Percentiles rank a stretch among this genome's conserved stretches.
Conservation (phyloP, 2,329 filamentous ascomycete genomes). For the Plenodomus biglobosus region DNA sequence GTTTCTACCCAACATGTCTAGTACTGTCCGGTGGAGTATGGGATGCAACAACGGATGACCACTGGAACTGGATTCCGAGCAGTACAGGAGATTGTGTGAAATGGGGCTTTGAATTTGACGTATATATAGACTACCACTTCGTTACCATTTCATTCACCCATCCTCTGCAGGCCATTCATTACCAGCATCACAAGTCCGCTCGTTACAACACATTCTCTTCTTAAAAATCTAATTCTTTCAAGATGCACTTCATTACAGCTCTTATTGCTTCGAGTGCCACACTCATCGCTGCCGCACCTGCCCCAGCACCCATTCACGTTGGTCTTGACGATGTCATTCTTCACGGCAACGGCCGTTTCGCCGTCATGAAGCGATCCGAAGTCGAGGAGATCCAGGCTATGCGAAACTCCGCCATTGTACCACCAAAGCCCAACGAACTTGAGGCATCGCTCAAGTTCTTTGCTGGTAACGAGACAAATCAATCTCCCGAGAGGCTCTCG, state of each 20-base stretch:
- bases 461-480: slow-evolving; percentile 8
- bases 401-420: slow-evolving; percentile 13
- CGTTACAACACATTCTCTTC: neutral
- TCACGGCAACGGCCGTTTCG: slow-evolving; percentile 25
- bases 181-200: slow-evolving; percentile 1
- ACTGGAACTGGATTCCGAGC: neutral
- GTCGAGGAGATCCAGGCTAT: slow-evolving; percentile 18
- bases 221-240: slow-evolving; percentile 5
- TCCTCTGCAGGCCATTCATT: neutral
- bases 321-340: slow-evolving; percentile 30
- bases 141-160: slow-evolving; percentile 3
- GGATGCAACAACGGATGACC: neutral
- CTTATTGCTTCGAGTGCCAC: slow-evolving; percentile 17
- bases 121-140: neutral
- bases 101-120: neutral
- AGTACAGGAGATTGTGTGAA: neutral
- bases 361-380: slow-evolving; percentile 27
- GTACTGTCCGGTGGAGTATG: neutral
- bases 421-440: slow-evolving; percentile 24
- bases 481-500: neutral
- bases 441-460: slow-evolving; percentile 12
- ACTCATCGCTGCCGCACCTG: slow-evolving; percentile 18
- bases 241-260: slow-evolving; percentile 23
- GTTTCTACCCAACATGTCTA: neutral
- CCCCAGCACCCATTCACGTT: slow-evolving; percentile 19